Percentiles rank a stretch among this genome's conserved stretches.
These are phyloP conservation scores for Albizia julibrissin DNA, from an alignment of 306 rosid genomes.

Conservation along the genomic window DNA sequence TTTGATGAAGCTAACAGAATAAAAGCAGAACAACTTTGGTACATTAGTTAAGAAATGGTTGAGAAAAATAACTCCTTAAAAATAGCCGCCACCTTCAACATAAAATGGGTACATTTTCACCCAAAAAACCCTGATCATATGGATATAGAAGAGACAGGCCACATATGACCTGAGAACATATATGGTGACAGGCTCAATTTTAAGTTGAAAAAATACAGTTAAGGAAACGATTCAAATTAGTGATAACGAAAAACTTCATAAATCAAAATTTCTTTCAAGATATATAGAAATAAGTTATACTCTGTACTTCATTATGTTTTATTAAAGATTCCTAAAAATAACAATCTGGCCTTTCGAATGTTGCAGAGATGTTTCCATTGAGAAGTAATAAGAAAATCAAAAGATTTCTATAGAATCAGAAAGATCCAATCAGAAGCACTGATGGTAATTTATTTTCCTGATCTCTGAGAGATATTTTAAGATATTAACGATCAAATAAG, in stretches of 20 bases:
- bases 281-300: too few relatives aligned
- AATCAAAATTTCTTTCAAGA: background rate
- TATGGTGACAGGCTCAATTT: background rate
- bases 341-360: background rate
- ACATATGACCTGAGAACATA: background rate
- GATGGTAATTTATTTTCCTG: too few relatives aligned
- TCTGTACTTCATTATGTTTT: background rate
- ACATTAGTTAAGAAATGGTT: background rate
- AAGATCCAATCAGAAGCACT: background rate
- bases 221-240: background rate
- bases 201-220: background rate
- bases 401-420: background rate
- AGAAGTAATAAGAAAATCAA: background rate
- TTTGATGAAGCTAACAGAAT: background rate
- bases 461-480: background rate
- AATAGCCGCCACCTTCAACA: background rate
- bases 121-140: background rate
- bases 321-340: background rate
- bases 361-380: background rate
- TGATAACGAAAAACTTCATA: background rate
- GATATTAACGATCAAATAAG: background rate
- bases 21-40: background rate
- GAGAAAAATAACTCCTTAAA: background rate
- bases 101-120: background rate
- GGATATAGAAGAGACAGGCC: background rate